phyloP scores from a whole-genome alignment of 768 basidiomycete genomes.

The Epithele typhae region DNA sequence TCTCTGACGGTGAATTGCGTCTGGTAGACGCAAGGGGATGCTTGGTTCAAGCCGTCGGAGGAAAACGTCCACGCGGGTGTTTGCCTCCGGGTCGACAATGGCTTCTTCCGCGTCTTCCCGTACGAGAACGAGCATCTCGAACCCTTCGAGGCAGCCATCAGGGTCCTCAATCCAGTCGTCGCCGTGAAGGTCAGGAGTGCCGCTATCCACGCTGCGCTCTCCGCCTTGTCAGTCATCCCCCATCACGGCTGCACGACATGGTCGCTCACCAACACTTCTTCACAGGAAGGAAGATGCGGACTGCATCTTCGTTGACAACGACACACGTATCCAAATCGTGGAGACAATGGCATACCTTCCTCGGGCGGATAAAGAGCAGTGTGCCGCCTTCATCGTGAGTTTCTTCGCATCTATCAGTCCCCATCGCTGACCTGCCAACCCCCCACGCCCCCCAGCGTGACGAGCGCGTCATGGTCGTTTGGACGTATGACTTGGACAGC shows the following conservation, averaged over 20 bases:
- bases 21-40: constrained; percentile 68
- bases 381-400: constrained; percentile 80
- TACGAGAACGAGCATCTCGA: constrained; percentile 79
- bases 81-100: constrained; percentile 64
- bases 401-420: background rate
- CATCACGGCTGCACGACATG: constrained; percentile 1
- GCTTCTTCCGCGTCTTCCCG: constrained; percentile 77
- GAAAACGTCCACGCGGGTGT: constrained; percentile 80
- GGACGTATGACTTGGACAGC: constrained; percentile 79
- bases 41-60: constrained; percentile 84
- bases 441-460: constrained; percentile 51
- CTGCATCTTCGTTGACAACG: constrained; percentile 66
- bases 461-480: constrained; percentile 77
- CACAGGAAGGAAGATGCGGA: constrained; percentile 52
- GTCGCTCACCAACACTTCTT: constrained; percentile 1
- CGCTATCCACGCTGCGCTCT: constrained; percentile 74
- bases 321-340: constrained; percentile 86
- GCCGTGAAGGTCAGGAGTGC: constrained; percentile 79
- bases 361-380: constrained; percentile 86
- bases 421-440: background rate
- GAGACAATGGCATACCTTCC: constrained; percentile 65
- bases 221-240: constrained; percentile 50
- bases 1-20: background rate
- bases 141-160: constrained; percentile 79
- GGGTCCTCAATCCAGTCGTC: constrained; percentile 74